Conservation (phyloP, 2,329 filamentous ascomycete species). For the Xylariaceae sp. region DNA sequence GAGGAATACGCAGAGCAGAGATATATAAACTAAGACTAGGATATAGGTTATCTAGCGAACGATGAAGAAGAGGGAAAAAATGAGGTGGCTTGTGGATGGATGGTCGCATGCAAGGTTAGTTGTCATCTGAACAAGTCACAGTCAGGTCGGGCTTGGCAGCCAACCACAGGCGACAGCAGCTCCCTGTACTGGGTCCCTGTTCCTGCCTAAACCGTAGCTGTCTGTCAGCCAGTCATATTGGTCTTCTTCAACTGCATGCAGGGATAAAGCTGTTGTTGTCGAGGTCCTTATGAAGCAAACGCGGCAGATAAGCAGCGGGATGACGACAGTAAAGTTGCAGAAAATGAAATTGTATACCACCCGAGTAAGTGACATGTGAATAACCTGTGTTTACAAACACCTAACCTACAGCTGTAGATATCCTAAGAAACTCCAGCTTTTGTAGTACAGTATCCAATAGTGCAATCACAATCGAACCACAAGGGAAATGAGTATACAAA, state of each 20-base stretch:
- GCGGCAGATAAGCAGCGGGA: neutral
- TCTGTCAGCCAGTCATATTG: neutral
- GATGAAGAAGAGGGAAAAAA: neutral
- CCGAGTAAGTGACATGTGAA: no score
- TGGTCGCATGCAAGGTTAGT: constrained; percentile 11
- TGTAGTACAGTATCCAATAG: no score
- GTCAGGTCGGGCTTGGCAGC: constrained; percentile 6
- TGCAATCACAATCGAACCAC: no score
- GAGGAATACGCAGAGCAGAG: no score
- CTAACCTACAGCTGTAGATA: no score
- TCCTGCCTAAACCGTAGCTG: neutral
- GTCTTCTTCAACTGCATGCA: neutral
- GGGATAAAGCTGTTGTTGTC: neutral
- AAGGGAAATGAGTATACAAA: no score
- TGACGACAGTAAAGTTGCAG: neutral
- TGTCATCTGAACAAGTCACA: constrained; percentile 16
- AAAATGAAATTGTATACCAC: no score
- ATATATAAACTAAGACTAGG: neutral
- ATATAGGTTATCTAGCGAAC: neutral
- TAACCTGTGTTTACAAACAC: no score
- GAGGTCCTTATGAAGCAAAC: neutral
- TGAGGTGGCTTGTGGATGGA: constrained; percentile 2
- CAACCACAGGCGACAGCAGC: constrained; percentile 1
- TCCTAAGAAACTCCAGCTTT: no score
- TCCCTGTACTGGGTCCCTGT: constrained; percentile 1